Base-by-base conservation (phyloP, 805 yeast genomes). In the Kuraishia cidri region DNA sequence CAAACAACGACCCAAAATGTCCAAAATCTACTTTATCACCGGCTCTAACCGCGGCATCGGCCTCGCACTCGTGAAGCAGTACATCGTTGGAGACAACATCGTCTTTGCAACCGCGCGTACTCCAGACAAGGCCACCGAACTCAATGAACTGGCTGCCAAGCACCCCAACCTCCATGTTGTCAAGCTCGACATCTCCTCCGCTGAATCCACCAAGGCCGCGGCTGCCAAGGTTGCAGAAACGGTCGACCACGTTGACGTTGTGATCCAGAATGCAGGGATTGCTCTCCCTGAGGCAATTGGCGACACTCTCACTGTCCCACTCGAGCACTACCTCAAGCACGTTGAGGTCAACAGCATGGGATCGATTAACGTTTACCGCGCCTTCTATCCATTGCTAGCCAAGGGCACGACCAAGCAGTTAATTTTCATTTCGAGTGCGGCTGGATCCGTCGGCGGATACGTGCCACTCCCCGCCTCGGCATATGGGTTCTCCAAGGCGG, bases 401-500 rank as follows among this genome's bases (percentile, higher is more conserved):
- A 41, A 42, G 28, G 39, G 41, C 10, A 2, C 33, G 4, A 20
- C 21, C 10, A 49, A 46, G 37, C 41, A 52, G 33, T 29, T 57
- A 12, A 37, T 48, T 18, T 54, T 52, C 35, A 34, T 52, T 10
- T 45, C 62, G 10, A 42, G 52, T 17, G 6, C 30, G 11, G 52
- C 45, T 5, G 62, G 50, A 5, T 45, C 52, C 15, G 37, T 48
- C 15, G 38, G 40, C 3, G 40, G 20, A 2, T 45, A 30, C 26
- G 14, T 39, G 5, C 46, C 47, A 4, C 16, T 42, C 11, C 16
- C 44, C 6, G 25, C 36, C n/a, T 37, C 49, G 13, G 54, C 57
- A 12, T 61, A 61, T 36, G 64, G 64, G 2, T 44, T 42, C 27
- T 52, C 63, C 9, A 61, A 62, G 42, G 60, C 64, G 9, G 65